Conservation (phyloP, 1,139 yeast genomes). For the Kodamaea derodonti region DNA sequence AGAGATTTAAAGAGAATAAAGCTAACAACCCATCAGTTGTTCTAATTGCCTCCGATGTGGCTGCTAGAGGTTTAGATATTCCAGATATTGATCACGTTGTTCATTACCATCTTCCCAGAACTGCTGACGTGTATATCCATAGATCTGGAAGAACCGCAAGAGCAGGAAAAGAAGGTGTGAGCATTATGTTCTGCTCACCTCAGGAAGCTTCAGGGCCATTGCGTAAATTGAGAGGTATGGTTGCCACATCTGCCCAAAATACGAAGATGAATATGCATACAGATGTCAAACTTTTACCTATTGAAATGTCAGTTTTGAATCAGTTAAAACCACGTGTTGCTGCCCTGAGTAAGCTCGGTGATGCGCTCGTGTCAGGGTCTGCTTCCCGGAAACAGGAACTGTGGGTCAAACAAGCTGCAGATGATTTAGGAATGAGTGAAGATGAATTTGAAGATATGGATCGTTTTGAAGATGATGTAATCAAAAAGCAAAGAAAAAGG, state of each 20-base stretch:
- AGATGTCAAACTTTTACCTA: constrained; percentile 69
- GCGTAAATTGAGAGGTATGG: constrained; percentile 64
- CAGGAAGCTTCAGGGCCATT: constrained; percentile 90
- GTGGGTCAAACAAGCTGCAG: constrained; percentile 91
- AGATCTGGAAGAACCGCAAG: constrained; percentile 98
- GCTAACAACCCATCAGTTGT: constrained; percentile 64
- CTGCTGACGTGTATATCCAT: constrained; percentile 93
- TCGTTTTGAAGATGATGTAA: constrained; percentile 57
- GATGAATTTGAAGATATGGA: constrained; percentile 43
- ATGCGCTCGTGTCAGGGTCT: constrained; percentile 56
- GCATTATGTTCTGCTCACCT: constrained; percentile 89
- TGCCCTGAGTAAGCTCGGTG: constrained; percentile 72
- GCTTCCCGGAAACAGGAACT: constrained; percentile 66
- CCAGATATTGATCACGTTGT: constrained; percentile 90
- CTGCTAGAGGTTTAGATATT: constrained; percentile 97
- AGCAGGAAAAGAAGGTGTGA: constrained; percentile 91
- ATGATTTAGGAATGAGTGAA: constrained; percentile 81
- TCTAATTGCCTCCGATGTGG: constrained; percentile 92
- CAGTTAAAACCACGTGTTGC: constrained; percentile 68
- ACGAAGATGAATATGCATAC: constrained; percentile 34
- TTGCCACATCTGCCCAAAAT: constrained; percentile 36
- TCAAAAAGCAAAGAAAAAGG: constrained; percentile 61
- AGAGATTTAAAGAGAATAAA: constrained; percentile 59
- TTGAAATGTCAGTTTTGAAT: constrained; percentile 68
- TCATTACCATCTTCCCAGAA: constrained; percentile 91